Evolutionary conservation across 495 filamentous ascomycete genomes (phyloP), one percentile per base, ranked within the genome.

Genomic region (Aspergillus indologenus): DNA sequence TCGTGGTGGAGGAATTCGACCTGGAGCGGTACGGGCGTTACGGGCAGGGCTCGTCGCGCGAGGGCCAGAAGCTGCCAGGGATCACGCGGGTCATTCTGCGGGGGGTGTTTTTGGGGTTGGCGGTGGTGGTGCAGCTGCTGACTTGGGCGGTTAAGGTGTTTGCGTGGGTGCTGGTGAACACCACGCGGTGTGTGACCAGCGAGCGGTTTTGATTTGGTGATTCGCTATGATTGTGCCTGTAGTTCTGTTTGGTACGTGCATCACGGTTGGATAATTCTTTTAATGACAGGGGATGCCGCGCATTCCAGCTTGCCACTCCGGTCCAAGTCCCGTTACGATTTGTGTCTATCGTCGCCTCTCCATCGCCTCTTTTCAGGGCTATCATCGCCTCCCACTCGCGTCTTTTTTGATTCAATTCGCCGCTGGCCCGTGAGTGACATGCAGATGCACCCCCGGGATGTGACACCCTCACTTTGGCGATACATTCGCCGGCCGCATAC

Each of bases 11-110:
- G 47, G 76, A 80, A 56, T 73, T 79, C 29, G 77, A 80, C 54
- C 65, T 80, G 17, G 77, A 79, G 29, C 76, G 73, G 19, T 80
- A 79, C 42, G 75, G 75, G 12, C 68, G 67, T 3, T 77, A 76
- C 46, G 69, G 68, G 9, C 49, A 45, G 8, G 56, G 68, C 18
- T 76, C 75, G 1, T 68, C 68, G 29, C 67, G 72, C 1, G 64
- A 75, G 53, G 73, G 73, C 2, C 57, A 76, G 62, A 71, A 79
- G 43, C 45, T 80, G 7, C 77, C 77, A 1, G 66, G 73, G 2
- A 53, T 72, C 18, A 69, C 68, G 34, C 65, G 76, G 44, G 64
- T 61, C 5, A 18, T 72, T n/a, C 48, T 80, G 45, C 63, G 64
- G 40, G 34, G 76, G 15, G 54, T 80, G 31, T 75, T 77, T 53